A percentile compares a stretch with the other conserved stretches of the same genome.
Evolutionary conservation across 2,329 filamentous ascomycete genomes (phyloP).

Genomic region (Grosmannia serpens): DNA sequence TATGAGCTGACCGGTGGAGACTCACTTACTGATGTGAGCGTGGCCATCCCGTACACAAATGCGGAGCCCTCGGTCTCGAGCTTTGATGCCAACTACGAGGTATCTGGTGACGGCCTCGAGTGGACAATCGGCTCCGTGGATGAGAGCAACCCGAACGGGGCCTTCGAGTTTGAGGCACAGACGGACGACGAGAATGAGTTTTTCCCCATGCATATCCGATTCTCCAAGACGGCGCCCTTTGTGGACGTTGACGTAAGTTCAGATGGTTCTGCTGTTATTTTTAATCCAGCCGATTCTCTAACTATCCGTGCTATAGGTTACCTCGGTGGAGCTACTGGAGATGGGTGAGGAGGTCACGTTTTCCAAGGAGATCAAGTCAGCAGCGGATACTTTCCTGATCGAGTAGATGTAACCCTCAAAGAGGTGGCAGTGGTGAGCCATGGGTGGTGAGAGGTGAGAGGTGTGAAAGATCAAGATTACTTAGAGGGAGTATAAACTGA

Average conservation of each 20-base stretch:
- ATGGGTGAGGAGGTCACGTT: constrained; percentile 71
- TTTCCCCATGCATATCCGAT: constrained; percentile 92
- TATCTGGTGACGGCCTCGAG: constrained; percentile 83
- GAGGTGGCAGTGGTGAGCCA: neutral
- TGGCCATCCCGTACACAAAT: constrained; percentile 76
- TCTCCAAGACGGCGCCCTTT: constrained; percentile 76
- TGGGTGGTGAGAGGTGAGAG: neutral
- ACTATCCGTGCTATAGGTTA: constrained; percentile 35
- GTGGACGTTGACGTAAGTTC: constrained; percentile 81
- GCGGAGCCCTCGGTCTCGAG: constrained; percentile 82
- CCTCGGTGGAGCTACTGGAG: constrained; percentile 58
- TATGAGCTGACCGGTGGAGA: constrained; percentile 84
- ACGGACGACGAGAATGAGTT: constrained; percentile 85
- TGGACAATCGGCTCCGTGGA: constrained; percentile 87
- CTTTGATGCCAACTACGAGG: constrained; percentile 90
- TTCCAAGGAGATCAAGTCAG: constrained; percentile 69
- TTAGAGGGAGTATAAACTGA: neutral
- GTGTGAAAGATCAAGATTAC: neutral
- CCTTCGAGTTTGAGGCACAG: constrained; percentile 91
- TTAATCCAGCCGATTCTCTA: constrained; percentile 11
- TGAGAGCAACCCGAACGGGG: constrained; percentile 68
- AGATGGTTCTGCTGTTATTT: constrained; percentile 14
- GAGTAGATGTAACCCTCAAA: constrained; percentile 36
- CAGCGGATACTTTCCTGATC: constrained; percentile 65
- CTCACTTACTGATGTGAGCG: constrained; percentile 68